A percentile compares a stretch with the other conserved stretches of the same genome.
Evolutionary conservation across 805 yeast species (phyloP).

Genomic region (Tetrapisispora nanseiensis): DNA sequence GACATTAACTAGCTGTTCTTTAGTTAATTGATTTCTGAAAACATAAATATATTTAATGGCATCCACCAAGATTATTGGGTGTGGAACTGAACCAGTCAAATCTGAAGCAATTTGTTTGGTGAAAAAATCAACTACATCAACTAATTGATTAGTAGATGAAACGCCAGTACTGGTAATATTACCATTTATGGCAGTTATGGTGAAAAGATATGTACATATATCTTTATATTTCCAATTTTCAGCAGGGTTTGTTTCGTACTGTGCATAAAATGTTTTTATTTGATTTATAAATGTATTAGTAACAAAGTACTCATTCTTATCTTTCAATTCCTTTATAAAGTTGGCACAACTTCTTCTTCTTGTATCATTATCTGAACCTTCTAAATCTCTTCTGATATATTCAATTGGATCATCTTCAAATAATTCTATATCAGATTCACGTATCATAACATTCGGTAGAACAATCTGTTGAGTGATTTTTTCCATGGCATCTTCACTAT

Average conservation of each 20-base stretch:
- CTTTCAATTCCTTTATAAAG: slow-evolving; percentile 77
- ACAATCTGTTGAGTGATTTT: slow-evolving; percentile 76
- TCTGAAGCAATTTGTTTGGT: slow-evolving; percentile 73
- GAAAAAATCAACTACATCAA: slow-evolving; percentile 84
- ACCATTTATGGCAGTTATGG: slow-evolving; percentile 88
- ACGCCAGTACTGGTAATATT: slow-evolving; percentile 80
- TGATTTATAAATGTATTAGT: slow-evolving; percentile 68
- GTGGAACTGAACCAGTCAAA: slow-evolving; percentile 45
- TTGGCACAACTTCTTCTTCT: slow-evolving; percentile 91
- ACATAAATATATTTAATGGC: slow-evolving; percentile 84
- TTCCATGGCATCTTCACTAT: slow-evolving; percentile 50
- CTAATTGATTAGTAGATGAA: slow-evolving; percentile 69
- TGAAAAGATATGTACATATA: slow-evolving; percentile 73
- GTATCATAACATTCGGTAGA: slow-evolving; percentile 76
- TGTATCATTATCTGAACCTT: slow-evolving; percentile 89
- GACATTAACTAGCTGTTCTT: slow-evolving; percentile 68
- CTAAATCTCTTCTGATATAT: slow-evolving; percentile 83
- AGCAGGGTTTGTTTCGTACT: slow-evolving; percentile 35
- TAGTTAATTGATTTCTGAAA: slow-evolving; percentile 87
- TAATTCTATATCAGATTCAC: slow-evolving; percentile 82
- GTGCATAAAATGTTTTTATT: slow-evolving; percentile 54
- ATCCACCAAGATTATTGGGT: slow-evolving; percentile 80
- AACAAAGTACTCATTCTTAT: slow-evolving; percentile 60
- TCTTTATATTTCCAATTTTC: slow-evolving; percentile 79
- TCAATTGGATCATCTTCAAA: slow-evolving; percentile 97